Evolutionary conservation across 345 rosid species (phyloP).

Genomic region (Gossypioides kirkii): DNA sequence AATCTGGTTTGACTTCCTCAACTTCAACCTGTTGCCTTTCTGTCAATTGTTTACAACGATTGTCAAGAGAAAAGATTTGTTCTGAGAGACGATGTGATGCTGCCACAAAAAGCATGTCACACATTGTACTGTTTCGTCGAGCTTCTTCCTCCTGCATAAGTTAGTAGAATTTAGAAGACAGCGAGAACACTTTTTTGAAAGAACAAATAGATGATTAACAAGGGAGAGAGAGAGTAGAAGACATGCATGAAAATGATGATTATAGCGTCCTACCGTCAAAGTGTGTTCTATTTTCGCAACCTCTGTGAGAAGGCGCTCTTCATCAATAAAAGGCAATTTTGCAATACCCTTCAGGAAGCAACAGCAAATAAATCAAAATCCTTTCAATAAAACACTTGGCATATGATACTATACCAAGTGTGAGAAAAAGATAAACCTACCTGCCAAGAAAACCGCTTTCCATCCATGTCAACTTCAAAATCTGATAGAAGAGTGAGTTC

Average conservation of each 20-base stretch:
- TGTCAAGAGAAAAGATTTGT: slow-evolving; percentile 63
- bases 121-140: slow-evolving; percentile 67
- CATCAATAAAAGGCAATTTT: slow-evolving; percentile 88
- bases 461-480: slow-evolving; percentile 90
- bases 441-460: slow-evolving; percentile 95
- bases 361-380: background rate
- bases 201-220: background rate
- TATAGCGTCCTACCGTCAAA: slow-evolving; percentile 21
- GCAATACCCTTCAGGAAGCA: slow-evolving; percentile 51
- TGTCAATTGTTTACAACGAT: slow-evolving; percentile 45
- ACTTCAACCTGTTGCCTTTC: slow-evolving; percentile 37
- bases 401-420: background rate
- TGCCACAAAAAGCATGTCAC: slow-evolving; percentile 74
- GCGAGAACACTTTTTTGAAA: background rate
- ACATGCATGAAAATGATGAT: background rate
- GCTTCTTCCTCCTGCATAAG: slow-evolving; percentile 70
- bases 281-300: slow-evolving; percentile 57
- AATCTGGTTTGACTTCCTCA: slow-evolving; percentile 54
- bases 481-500: slow-evolving; percentile 14
- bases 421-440: background rate
- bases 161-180: background rate
- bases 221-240: background rate
- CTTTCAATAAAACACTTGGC: background rate
- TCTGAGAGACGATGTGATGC: slow-evolving; percentile 74
- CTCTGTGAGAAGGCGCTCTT: slow-evolving; percentile 75